Evolutionary conservation across 1,139 yeast species (phyloP), one percentile per base, ranked within the genome.

Genomic region (Suhomyces terraborum): DNA sequence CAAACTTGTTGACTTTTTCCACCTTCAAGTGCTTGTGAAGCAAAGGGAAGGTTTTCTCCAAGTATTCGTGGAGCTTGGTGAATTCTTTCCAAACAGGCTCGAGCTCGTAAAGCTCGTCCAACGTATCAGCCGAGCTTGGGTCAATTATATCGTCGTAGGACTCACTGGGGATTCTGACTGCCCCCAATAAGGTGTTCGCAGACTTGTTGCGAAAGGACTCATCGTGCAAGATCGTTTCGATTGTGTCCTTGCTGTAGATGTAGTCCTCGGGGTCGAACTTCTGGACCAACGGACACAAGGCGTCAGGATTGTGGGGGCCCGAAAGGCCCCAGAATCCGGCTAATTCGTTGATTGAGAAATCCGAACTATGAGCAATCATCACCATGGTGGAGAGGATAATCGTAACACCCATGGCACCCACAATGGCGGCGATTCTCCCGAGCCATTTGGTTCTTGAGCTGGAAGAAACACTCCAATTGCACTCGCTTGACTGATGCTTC

Each of bases 111-210:
- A 65, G 53, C 18, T 61, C 65, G 17, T 60, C 57, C 32, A 50
- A 43, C 8, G 57, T 35, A 8, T 60, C 53, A 6, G 59, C 52
- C 9, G 50, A 37, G 10, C 54, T 53, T 0, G 67, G 69, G 38
- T 59, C 59, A 7, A 55, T 53, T 56, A 66, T 61, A 8, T 66
- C 68, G 55, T 85, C 94, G 47, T 66, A 78, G 13, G 79, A 73
- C 51, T 78, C 81, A 6, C 93, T 83, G 13, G 86, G 80, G 36
- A 83, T 65, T 51, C 70, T 71, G 22, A 86, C 69, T 1, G 89
- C 82, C 9, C 77, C 79, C 7, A 75, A 60, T 31, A 81, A 62
- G 49, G 70, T 73, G 9, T 58, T 51, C 20, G 74, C 67, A 0
- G 83, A 71, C 3, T 51, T 37, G 13, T 66, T 55, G 43, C 67